Conservation (phyloP, 176 grass and related monocot species). For the Lolium perenne region DNA sequence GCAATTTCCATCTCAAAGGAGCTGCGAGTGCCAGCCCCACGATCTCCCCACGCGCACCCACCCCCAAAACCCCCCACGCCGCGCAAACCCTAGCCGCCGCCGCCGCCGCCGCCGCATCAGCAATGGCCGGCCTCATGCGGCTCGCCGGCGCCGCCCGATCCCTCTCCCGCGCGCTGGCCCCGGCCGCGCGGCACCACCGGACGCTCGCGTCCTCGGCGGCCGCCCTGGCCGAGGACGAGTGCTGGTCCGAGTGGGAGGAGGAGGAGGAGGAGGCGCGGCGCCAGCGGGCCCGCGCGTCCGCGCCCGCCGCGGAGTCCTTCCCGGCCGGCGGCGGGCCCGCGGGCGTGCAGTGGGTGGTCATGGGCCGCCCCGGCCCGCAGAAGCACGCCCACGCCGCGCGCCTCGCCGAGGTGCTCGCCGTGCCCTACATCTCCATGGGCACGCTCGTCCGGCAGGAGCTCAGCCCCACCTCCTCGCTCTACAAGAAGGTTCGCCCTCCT, state of each 20-base stretch:
- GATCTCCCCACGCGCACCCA: constrained; percentile 1
- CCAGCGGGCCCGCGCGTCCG: constrained; percentile 3
- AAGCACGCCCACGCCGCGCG: constrained; percentile 86
- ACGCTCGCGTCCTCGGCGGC: constrained; percentile 52
- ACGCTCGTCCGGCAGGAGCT: constrained; percentile 87
- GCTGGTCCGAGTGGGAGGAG: constrained; percentile 77
- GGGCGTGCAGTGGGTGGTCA: constrained; percentile 91
- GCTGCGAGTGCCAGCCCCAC: neutral
- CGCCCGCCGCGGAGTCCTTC: constrained; percentile 18
- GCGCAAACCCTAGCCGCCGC: constrained; percentile 51
- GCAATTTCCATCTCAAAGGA: neutral
- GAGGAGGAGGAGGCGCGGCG: constrained; percentile 45
- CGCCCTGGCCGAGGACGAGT: constrained; percentile 61
- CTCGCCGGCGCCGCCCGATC: constrained; percentile 48
- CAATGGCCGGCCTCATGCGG: constrained; percentile 71
- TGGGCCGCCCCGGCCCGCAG: constrained; percentile 81
- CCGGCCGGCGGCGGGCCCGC: constrained; percentile 33
- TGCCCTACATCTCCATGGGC: constrained; percentile 94
- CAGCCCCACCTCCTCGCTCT: constrained; percentile 63
- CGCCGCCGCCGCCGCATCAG: constrained; percentile 20
- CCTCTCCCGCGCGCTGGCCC: constrained; percentile 8
- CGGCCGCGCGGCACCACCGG: constrained; percentile 14
- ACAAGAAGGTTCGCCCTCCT: constrained; percentile 61
- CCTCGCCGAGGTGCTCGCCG: constrained; percentile 80
- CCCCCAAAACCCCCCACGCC: constrained; percentile 49